A percentile compares a stretch with the other conserved stretches of the same genome.
phyloP scores from a whole-genome alignment of 768 basidiomycete species.

The Tephrocybe sp. region DNA sequence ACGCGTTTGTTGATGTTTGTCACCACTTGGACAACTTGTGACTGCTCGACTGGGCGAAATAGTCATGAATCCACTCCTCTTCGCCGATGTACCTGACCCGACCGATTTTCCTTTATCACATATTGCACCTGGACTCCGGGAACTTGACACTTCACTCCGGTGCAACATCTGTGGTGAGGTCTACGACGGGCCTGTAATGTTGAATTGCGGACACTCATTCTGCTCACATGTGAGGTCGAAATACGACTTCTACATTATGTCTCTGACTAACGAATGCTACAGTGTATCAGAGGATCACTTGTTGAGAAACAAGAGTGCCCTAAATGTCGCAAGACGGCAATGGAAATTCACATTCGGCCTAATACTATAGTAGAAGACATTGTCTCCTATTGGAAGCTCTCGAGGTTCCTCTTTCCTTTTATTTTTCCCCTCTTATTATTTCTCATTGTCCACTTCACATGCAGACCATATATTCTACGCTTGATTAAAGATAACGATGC shows the following conservation, averaged over 20 bases:
- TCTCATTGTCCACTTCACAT: neutral
- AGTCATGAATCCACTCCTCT: slow-evolving; percentile 19
- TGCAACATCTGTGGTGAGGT: slow-evolving; percentile 78
- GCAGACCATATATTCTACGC: slow-evolving; percentile 42
- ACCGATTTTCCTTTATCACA: slow-evolving; percentile 60
- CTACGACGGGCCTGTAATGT: slow-evolving; percentile 68
- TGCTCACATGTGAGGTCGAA: slow-evolving; percentile 61
- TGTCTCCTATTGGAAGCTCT: slow-evolving; percentile 65
- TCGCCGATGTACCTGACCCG: slow-evolving; percentile 52
- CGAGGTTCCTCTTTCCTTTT: slow-evolving; percentile 46
- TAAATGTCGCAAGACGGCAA: slow-evolving; percentile 54
- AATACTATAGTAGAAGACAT: slow-evolving; percentile 71
- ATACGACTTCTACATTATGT: slow-evolving; percentile 2
- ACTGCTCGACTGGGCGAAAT: neutral
- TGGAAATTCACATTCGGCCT: slow-evolving; percentile 62
- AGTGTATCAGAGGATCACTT: slow-evolving; percentile 72
- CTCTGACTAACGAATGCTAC: neutral
- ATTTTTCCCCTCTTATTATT: neutral
- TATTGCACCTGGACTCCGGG: slow-evolving; percentile 50
- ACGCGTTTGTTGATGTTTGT: slow-evolving; percentile 7
- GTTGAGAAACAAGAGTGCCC: slow-evolving; percentile 67
- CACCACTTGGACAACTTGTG: neutral
- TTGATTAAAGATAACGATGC: slow-evolving; percentile 34
- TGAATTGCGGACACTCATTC: slow-evolving; percentile 79
- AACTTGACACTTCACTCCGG: slow-evolving; percentile 61